Percentiles rank a stretch among this genome's conserved stretches.
Evolutionary conservation across 1,284 basidiomycete genomes (phyloP).

Genomic region (Cutaneotrichosporon dermatis): DNA sequence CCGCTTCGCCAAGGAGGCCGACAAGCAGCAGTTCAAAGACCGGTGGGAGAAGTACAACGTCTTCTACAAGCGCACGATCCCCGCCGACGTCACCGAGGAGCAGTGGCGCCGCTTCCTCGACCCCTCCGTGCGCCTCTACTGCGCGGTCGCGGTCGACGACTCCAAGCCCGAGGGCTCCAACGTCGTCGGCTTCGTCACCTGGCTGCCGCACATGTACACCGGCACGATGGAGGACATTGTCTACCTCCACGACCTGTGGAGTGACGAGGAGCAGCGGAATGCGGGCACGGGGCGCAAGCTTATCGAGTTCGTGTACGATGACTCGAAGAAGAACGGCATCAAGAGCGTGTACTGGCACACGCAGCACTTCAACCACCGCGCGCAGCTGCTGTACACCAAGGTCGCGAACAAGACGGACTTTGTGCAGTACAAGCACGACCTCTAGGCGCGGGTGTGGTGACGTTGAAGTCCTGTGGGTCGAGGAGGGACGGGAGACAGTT

Average conservation of each 20-base stretch:
- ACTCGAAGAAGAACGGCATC: slow-evolving; percentile 7
- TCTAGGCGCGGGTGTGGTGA: background rate
- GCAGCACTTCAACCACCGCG: slow-evolving; percentile 24
- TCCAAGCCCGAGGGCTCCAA: background rate
- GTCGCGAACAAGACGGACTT: slow-evolving; percentile 17
- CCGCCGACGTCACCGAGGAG: slow-evolving; percentile 9
- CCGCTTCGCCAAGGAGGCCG: slow-evolving; percentile 11
- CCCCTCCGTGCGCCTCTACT: slow-evolving; percentile 13
- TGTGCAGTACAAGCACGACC: slow-evolving; percentile 14
- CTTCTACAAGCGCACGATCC: slow-evolving; percentile 21
- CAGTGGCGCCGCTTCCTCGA: slow-evolving; percentile 17
- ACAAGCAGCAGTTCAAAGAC: slow-evolving; percentile 12
- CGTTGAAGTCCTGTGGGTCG: no score
- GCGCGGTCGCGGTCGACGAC: slow-evolving; percentile 16
- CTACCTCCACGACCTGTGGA: slow-evolving; percentile 22
- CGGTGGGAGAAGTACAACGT: slow-evolving; percentile 21
- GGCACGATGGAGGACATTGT: slow-evolving; percentile 10
- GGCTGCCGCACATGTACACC: slow-evolving; percentile 19
- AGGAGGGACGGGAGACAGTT: no score
- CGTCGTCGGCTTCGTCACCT: slow-evolving; percentile 20
- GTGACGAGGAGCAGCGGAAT: slow-evolving; percentile 15
- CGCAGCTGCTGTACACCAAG: slow-evolving; percentile 23
- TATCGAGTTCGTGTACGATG: slow-evolving; percentile 15
- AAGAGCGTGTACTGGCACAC: slow-evolving; percentile 20
- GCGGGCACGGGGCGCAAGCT: slow-evolving; percentile 14